phyloP scores from a whole-genome alignment of 495 filamentous ascomycete genomes.

The Hypomontagnella submonticulosa region DNA sequence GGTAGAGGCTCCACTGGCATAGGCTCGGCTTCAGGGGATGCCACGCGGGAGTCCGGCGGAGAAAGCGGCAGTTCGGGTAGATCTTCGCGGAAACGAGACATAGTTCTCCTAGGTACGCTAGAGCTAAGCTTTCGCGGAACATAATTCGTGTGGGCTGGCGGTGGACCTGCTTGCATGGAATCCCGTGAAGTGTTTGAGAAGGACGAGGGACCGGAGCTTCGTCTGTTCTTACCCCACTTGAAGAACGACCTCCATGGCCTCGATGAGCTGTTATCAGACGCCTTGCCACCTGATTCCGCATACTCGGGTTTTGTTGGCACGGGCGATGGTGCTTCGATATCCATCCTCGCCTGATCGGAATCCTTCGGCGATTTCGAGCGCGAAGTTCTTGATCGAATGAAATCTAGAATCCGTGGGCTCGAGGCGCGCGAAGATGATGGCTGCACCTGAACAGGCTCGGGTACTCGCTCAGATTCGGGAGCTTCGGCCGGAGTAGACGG shows the following conservation, averaged over 20 bases:
- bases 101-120: conserved; percentile 73
- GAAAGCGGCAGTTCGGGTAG: conserved; percentile 85
- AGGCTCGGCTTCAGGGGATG: conserved; percentile 72
- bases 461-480: conserved; percentile 14
- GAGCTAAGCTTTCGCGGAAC: conserved; percentile 53
- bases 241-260: conserved; percentile 78
- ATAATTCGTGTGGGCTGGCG: conserved; percentile 47
- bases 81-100: conserved; percentile 94
- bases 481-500: conserved; percentile 32
- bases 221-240: conserved; percentile 70
- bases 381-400: conserved; percentile 52
- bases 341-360: conserved; percentile 24
- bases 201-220: conserved; percentile 67
- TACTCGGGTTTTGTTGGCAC: conserved; percentile 50
- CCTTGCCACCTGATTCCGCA: conserved; percentile 47
- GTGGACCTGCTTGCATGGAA: conserved; percentile 63
- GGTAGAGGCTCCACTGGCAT: conserved; percentile 49
- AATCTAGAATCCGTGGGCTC: conserved; percentile 41
- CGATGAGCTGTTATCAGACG: conserved; percentile 57
- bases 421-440: conserved; percentile 36
- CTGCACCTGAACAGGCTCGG: conserved; percentile 17
- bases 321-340: conserved; percentile 46
- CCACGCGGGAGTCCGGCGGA: conserved; percentile 80
- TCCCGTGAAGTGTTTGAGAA: conserved; percentile 91
- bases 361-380: conserved; percentile 51